Evolutionary conservation across 768 basidiomycete species (phyloP).

Genomic region (Kwoniella botswanensis): DNA sequence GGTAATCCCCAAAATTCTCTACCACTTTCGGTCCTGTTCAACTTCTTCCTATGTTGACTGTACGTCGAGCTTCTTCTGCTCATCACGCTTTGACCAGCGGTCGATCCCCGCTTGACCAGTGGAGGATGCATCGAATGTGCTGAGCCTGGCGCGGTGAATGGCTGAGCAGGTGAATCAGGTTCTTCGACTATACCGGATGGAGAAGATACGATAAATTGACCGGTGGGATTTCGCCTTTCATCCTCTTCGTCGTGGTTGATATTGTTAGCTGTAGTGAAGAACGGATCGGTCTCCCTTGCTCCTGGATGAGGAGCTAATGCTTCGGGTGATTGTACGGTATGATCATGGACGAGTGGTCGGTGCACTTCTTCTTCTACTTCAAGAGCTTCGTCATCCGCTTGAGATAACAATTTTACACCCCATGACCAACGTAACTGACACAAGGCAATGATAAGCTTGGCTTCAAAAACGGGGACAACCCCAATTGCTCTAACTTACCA

Average conservation of each 20-base stretch:
- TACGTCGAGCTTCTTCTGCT: slow-evolving; percentile 17
- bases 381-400: slow-evolving; percentile 66
- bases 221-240: slow-evolving; percentile 30
- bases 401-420: slow-evolving; percentile 79
- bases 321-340: slow-evolving; percentile 45
- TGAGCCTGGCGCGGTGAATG: slow-evolving; percentile 27
- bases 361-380: slow-evolving; percentile 24
- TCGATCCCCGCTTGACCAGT: slow-evolving; percentile 9
- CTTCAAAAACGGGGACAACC: not conserved
- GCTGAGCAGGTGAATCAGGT: slow-evolving; percentile 22
- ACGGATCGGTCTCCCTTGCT: slow-evolving; percentile 54
- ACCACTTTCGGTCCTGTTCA: slow-evolving; percentile 54
- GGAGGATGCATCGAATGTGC: slow-evolving; percentile 37
- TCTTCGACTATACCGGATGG: slow-evolving; percentile 11
- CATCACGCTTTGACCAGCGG: slow-evolving; percentile 14
- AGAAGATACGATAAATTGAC: slow-evolving; percentile 12
- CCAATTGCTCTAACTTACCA: slow-evolving; percentile 64
- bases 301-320: slow-evolving; percentile 43
- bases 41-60: slow-evolving; percentile 24
- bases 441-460: slow-evolving; percentile 3
- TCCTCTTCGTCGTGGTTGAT: slow-evolving; percentile 43
- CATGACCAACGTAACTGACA: slow-evolving; percentile 86
- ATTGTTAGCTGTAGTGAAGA: slow-evolving; percentile 40
- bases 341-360: slow-evolving; percentile 20
- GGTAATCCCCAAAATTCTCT: slow-evolving; percentile 57